Conservation (phyloP, 116 monocot genomes). For the Cymodocea nodosa region DNA sequence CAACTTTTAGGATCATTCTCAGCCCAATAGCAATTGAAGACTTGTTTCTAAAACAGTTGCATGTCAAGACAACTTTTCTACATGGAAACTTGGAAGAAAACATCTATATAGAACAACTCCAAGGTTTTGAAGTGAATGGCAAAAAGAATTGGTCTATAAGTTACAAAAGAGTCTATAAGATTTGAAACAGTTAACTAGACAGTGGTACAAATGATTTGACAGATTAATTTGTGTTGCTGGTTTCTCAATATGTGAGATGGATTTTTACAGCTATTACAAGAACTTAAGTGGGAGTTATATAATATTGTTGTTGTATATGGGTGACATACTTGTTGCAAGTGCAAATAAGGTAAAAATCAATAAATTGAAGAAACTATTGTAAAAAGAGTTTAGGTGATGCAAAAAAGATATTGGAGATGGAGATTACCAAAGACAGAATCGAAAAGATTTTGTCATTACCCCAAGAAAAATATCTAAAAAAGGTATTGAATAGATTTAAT, state of each 20-base stretch:
- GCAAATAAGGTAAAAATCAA: neutral
- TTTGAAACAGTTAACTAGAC: neutral
- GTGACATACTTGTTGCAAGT: constrained; percentile 1
- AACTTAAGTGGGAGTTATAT: neutral
- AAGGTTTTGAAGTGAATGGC: neutral
- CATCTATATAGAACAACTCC: neutral
- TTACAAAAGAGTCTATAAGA: neutral
- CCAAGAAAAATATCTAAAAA: neutral
- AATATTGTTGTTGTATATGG: constrained; percentile 4
- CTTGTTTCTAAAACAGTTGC: neutral
- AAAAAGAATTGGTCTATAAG: neutral
- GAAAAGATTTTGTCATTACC: neutral
- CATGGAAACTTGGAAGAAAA: neutral
- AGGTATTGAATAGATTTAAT: constrained; percentile 5
- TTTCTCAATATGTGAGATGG: neutral
- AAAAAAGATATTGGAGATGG: constrained; percentile 1
- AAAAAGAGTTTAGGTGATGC: neutral
- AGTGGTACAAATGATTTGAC: constrained; percentile 2
- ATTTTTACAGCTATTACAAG: neutral
- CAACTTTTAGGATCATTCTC: neutral
- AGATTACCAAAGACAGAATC: neutral
- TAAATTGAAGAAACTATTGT: neutral
- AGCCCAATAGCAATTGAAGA: neutral
- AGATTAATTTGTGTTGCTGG: neutral
- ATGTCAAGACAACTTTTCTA: constrained; percentile 2